Percentiles rank a stretch among this genome's conserved stretches.
phyloP scores from a whole-genome alignment of 2,329 filamentous ascomycete genomes.

The Penicillium sp. region DNA sequence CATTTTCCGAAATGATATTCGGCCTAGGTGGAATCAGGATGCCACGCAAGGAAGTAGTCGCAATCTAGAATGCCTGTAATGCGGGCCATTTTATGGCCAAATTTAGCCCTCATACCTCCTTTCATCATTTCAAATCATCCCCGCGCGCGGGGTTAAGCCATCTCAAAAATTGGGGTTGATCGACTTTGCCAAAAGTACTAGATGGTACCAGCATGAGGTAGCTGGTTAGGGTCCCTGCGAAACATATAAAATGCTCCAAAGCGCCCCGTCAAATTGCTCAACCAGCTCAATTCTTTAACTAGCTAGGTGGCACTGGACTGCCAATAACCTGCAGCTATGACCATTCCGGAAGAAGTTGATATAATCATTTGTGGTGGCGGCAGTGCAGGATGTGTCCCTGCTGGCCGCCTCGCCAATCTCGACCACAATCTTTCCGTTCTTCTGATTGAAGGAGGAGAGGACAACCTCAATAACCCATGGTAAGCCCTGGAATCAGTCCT shows the following conservation, averaged over 20 bases:
- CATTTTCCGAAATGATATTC: no score
- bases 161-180: no score
- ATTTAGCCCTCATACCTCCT: background rate
- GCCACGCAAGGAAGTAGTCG: no score
- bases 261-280: background rate
- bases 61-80: no score
- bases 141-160: background rate
- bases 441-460: slow-evolving; percentile 70
- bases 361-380: slow-evolving; percentile 78
- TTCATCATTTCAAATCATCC: background rate
- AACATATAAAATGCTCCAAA: background rate
- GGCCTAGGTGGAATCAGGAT: no score
- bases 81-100: no score
- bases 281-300: background rate
- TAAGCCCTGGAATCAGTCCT: slow-evolving; percentile 10
- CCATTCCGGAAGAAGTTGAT: slow-evolving; percentile 74
- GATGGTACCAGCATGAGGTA: background rate
- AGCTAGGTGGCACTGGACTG: background rate
- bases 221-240: background rate
- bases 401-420: slow-evolving; percentile 64
- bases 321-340: slow-evolving; percentile 42
- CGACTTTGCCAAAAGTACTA: background rate
- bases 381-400: slow-evolving; percentile 51
- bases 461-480: slow-evolving; percentile 74
- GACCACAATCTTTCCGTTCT: slow-evolving; percentile 72